These are phyloP conservation scores for Cryptococcus maquisensis DNA, from an alignment of 1,284 basidiomycete species.

Conservation along the genomic window DNA sequence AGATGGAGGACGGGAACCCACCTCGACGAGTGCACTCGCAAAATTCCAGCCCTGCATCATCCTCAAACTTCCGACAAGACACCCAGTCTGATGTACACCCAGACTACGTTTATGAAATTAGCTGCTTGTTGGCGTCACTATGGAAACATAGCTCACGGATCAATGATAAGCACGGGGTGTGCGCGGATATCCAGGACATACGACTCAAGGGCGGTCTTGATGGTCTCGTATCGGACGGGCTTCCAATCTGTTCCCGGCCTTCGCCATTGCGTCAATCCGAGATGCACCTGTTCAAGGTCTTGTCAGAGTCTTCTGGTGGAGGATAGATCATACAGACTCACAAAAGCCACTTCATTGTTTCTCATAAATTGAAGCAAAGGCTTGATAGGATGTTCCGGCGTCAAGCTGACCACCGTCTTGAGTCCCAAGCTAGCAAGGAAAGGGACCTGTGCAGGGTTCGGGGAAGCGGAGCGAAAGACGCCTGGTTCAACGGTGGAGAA, in stretches of 20 bases:
- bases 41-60: constrained; percentile 48
- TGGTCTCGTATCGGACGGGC: constrained; percentile 43
- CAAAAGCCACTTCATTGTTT: constrained; percentile 32
- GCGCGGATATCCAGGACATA: constrained; percentile 35
- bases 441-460: constrained; percentile 40
- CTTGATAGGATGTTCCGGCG: constrained; percentile 43
- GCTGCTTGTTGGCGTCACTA: neutral
- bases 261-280: constrained; percentile 40
- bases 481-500: constrained; percentile 44
- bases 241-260: constrained; percentile 39
- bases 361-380: constrained; percentile 29
- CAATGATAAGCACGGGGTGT: constrained; percentile 42
- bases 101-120: constrained; percentile 21
- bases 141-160: constrained; percentile 33
- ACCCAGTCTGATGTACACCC: constrained; percentile 47
- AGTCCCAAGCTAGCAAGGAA: constrained; percentile 38
- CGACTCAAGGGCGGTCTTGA: constrained; percentile 42
- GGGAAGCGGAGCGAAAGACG: constrained; percentile 41
- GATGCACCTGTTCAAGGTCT: constrained; percentile 27
- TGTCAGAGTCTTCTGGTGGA: neutral
- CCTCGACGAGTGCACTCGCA: constrained; percentile 42
- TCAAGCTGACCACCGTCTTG: constrained; percentile 42
- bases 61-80: constrained; percentile 42
- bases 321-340: constrained; percentile 12
- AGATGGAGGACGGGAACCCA: constrained; percentile 7